Conservation (phyloP, 352 stramenopile genomes). For the Salisapilia sapeloensis region DNA sequence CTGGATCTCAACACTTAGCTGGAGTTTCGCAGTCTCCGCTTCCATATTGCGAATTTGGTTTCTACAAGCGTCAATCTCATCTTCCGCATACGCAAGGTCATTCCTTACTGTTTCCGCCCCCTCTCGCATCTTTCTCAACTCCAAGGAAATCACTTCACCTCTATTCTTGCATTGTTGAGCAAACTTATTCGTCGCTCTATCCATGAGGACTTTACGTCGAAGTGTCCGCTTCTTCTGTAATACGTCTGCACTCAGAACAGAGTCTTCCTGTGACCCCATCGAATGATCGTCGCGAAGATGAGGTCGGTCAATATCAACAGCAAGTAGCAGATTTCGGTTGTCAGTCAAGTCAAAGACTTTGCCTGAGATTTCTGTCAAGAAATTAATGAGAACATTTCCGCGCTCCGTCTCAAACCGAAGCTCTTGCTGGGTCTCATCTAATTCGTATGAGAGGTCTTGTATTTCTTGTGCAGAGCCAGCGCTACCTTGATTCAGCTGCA, state of each 20-base stretch:
- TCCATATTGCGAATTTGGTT: constrained; percentile 41
- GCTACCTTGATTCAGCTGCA: constrained; percentile 50
- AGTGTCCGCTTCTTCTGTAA: constrained; percentile 58
- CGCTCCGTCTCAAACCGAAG: constrained; percentile 42
- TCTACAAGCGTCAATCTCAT: constrained; percentile 57
- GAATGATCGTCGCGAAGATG: constrained; percentile 6
- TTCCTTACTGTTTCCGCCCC: constrained; percentile 19
- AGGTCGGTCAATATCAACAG: constrained; percentile 29
- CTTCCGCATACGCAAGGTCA: constrained; percentile 42
- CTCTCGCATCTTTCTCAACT: constrained; percentile 34
- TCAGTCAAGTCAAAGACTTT: constrained; percentile 27
- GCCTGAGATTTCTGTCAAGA: constrained; percentile 33
- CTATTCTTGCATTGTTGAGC: constrained; percentile 37
- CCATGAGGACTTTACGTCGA: constrained; percentile 44
- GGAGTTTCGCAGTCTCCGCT: constrained; percentile 42
- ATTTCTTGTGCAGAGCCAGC: constrained; percentile 40
- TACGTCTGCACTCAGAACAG: constrained; percentile 28
- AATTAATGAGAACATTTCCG: constrained; percentile 23
- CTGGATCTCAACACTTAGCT: constrained; percentile 35
- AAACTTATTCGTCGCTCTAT: constrained; percentile 60
- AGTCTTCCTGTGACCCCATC: constrained; percentile 8
- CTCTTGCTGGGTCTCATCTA: constrained; percentile 49
- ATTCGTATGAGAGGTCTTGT: constrained; percentile 40
- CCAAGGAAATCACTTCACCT: constrained; percentile 30
- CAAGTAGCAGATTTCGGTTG: constrained; percentile 20